Evolutionary conservation across 1,284 basidiomycete species (phyloP), one percentile per base, ranked within the genome.

Genomic region (Termitomyces sp.): DNA sequence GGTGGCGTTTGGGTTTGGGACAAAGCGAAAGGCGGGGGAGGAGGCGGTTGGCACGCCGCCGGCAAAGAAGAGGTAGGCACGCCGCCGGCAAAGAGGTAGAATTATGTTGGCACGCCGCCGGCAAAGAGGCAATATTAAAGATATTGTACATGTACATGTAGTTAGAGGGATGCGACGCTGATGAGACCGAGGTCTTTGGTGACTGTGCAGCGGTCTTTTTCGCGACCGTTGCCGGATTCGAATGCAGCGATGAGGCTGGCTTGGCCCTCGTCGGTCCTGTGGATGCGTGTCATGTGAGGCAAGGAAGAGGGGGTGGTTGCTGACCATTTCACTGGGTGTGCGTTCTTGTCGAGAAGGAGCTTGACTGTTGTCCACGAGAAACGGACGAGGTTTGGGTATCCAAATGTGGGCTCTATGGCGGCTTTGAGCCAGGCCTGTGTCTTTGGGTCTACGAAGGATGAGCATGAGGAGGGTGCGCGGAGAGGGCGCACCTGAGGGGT

Each of bases 331-430:
- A 92, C 85, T 5, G 76, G 65, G 65, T 92, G 84, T 0, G 79
- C 92, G 44, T 85, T 74, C 64, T 92, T 92, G 43, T 97, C 93
- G 13, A 99, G 73, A 6, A 88, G 70, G 1, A 93, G 83, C 67
- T 95, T 96, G 58, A 95, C 84, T 0, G 96, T 98, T 0, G 90
- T 87, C 96, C 96, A 99, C 6, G 92, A 95, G 73, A 99, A 99
- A 12, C 97, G 83, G 4, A 88, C 94, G 44, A 98, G 74, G 10
- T 85, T 89, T 0, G 95, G 94, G 68, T 87, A 98, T 2, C 96
- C 96, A 68, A 99, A 99, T 1, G 94, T 89, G 1, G 88, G 88
- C 56, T 98, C 90, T 15, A 98, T 66, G 1, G 88, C 81, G 2
- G 77, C 70, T 61, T 83, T 83, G 19, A 99, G 76, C 86, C 90